Evolutionary conservation across 768 basidiomycete species (phyloP), one percentile per base, ranked within the genome.

Genomic region (Chiua virens): DNA sequence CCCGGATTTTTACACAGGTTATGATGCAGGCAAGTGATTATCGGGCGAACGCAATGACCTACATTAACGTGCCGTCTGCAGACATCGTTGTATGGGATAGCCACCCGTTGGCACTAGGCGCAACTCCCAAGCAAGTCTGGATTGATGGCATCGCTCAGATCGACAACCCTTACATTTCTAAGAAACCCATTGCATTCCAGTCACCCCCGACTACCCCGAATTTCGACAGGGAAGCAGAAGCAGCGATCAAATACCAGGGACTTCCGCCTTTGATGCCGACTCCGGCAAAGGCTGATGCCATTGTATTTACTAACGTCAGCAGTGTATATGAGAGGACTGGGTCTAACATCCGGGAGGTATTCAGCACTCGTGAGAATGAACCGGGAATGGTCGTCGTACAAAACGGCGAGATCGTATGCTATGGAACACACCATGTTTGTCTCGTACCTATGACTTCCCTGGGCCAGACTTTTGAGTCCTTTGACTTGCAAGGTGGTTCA

Each of bases 61-160:
- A 11, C 27, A 30, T 35, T 49, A 27, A 58, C 27, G 13, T 5
- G 8, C 15, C 21, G 32, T 17, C 23, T 15, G 13, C 28, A 87
- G 86, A 92, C 69, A 40, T 90, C 44, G 84, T 91, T 14, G 60
- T 90, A 3, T 87, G 86, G 85, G 86, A 87, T 58, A 82, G 79
- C 34, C 89, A 91, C 67, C 91, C 91, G 1, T 75, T 94, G 15
- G 73, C 81, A 1, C 73, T 93, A 11, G 88, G 88, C 20, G 88
- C 89, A 20, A 84, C 89, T 1, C 90, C 90, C 5, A 75, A 77
- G 44, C 89, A 92, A 71, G 88, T 90, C 9, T 91, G 79, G 70
- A 89, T 93, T 53, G 92, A 95, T 60, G 92, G 92, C 4, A 86
- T 93, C 43, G 63, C 86, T 1, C 92, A 95, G 59, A 59, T 87